Conservation (phyloP, 225 moss, liverwort and hornwort genomes). For the Marchantia polymorpha region DNA sequence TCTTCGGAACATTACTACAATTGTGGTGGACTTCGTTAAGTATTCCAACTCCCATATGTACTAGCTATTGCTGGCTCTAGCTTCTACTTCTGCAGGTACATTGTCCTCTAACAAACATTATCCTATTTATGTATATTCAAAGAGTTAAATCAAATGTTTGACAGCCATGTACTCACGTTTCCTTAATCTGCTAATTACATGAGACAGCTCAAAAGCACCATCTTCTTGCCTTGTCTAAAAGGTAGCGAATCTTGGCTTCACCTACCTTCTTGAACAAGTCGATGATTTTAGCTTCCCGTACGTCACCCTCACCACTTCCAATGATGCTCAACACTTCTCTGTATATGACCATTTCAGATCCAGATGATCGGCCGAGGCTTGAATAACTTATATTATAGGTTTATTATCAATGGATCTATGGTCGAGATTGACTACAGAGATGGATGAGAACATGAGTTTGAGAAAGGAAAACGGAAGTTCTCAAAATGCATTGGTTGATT, state of each 20-base stretch:
- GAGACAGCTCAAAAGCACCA: not conserved
- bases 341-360: not conserved
- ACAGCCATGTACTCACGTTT: not conserved
- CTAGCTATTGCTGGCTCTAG: not conserved
- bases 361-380: not conserved
- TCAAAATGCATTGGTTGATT: not conserved
- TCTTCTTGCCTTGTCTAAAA: not conserved
- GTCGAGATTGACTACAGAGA: not conserved
- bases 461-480: not conserved
- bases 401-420: not conserved
- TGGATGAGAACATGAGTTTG: rapidly evolving
- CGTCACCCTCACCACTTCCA: slow-evolving; percentile 86
- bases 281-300: slow-evolving; percentile 77
- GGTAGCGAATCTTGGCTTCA: not conserved
- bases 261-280: slow-evolving; percentile 83
- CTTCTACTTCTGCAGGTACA: not conserved
- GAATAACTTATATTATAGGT: not conserved
- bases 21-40: not conserved
- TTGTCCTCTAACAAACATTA: no score
- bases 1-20: not conserved
- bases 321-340: slow-evolving; percentile 76
- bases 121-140: no score
- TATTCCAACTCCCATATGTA: not conserved
- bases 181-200: not conserved
- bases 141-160: no score